Base-by-base conservation (phyloP, 306 rosid genomes). In the Dryas octopetala region DNA sequence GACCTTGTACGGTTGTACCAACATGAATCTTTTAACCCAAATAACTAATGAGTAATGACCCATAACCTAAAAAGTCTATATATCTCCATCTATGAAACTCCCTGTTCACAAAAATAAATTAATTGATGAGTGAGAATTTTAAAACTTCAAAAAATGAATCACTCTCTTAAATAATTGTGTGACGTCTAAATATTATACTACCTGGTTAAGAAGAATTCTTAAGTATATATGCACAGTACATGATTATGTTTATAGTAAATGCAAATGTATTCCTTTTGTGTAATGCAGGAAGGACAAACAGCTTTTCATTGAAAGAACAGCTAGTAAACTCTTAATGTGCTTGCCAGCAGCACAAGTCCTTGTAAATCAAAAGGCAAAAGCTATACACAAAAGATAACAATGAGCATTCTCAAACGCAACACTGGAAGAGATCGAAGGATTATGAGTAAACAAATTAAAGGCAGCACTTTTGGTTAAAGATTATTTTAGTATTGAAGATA, bases 381-480 rank as follows among this genome's bases (percentile, higher is more conserved):
- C 32, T 55, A 48, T 15, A 50, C 46, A 49, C 7, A 47, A 50
- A 70, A 75, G 74, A 62, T 55, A 47, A 68, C 38, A 77, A 71
- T 2, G 2, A 64, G 43, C 67, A 68, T 41, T 67, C 58, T 51
- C 49, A 70, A 71, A 73, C 5, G 74, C 58, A 81, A 81, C 44
- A 81, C 44, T 9, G 62, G 59, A 80, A 77, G 68, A 63, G 67
- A 50, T 66, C 76, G 71, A 77, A 74, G 26, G 70, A 75, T 83
- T 60, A 65, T 48, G 51, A 81, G 62, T 63, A 16, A 76, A 66
- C 47, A 26, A 23, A 23, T 23, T 23, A 23, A 62, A 66, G 17
- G 74, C 59, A 68, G 79, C 76, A 79, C 55, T 44, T 78, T 73
- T 78, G 77, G 74, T 74, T 70, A 58, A 70, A 80, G 50, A 75